Percentiles rank a stretch among this genome's conserved stretches.
Conservation (phyloP, 306 rosid species). For the Pterocarpus macrocarpus region DNA sequence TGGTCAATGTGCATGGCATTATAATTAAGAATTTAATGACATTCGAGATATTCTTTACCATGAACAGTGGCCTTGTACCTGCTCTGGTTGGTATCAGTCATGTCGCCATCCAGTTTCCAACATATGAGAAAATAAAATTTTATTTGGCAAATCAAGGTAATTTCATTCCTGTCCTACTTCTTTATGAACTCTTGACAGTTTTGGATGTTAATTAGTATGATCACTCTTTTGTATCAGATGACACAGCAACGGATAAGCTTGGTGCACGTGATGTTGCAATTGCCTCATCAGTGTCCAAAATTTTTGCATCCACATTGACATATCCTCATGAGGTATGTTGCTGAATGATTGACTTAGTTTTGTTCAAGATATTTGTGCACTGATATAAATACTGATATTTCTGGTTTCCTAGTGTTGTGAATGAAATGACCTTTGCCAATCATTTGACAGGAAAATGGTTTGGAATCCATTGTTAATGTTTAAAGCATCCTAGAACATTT, state of each 20-base stretch:
- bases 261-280: conserved; percentile 85
- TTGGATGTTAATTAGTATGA: conserved; percentile 36
- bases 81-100: conserved; percentile 94
- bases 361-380: conserved; percentile 32
- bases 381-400: conserved; percentile 2
- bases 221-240: conserved; percentile 53
- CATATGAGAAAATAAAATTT: conserved; percentile 76
- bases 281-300: conserved; percentile 88
- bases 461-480: conserved; percentile 26
- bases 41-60: conserved; percentile 28
- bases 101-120: conserved; percentile 90
- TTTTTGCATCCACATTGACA: conserved; percentile 88
- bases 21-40: conserved; percentile 27
- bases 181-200: conserved; percentile 12
- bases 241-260: conserved; percentile 71
- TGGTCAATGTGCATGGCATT: conserved; percentile 31
- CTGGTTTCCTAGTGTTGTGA: conserved; percentile 7
- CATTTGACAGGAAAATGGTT: conserved; percentile 6
- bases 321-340: conserved; percentile 88
- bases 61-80: conserved; percentile 87
- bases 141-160: conserved; percentile 79
- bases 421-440: conserved; percentile 31
- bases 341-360: conserved; percentile 41
- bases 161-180: conserved; percentile 27
- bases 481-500: conserved; percentile 18